Evolutionary conservation across 2,329 filamentous ascomycete species (phyloP), one percentile per base, ranked within the genome.

Genomic region (Blastomyces parvus): DNA sequence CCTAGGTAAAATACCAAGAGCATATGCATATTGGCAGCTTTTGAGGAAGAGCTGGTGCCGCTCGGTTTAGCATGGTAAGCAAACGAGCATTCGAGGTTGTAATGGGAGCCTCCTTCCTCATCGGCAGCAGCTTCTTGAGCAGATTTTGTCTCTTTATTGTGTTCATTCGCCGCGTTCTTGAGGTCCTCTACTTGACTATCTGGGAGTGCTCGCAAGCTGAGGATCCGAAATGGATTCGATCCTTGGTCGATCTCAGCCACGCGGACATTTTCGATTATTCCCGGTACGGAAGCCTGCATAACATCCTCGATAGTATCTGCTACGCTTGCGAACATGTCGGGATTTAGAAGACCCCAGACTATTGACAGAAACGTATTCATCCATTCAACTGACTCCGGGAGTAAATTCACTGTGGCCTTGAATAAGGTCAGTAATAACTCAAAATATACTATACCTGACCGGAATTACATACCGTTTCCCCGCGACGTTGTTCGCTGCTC

Each of bases 1-100:
- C 94, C 94, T 0, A 97, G 83, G 67, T 97, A 97, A 74, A 99
- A 97, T 9, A 97, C 85, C 17, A 97, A 78, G 70, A 95, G 89
- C 91, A 97, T 96, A 71, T 96, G 92, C 90, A 97, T 96, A 73
- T 97, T 97, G 68, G 88, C 85, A 6, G 91, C 91, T 75, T 92
- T 94, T 56, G 89, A 88, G 2, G 89, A 88, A 17, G 91, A 83
- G 58, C 87, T 84, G 64, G 81, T 80, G 5, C 84, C 82, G 2
- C 84, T 87, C 14, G 91, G 91, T 72, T 88, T 86, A 11, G 93
- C 90, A 71, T 97, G 91, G 73, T 97, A 97, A 0, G 92, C 92
- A 70, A 97, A 88, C 0, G 91, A 90, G 33, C 90, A 87, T 74
- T 97, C 92, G 59, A 97, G 81, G 70, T 96, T 97, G 80, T 97